phyloP scores from a whole-genome alignment of 768 basidiomycete genomes.

The Cystofilobasidium bisporidii region DNA sequence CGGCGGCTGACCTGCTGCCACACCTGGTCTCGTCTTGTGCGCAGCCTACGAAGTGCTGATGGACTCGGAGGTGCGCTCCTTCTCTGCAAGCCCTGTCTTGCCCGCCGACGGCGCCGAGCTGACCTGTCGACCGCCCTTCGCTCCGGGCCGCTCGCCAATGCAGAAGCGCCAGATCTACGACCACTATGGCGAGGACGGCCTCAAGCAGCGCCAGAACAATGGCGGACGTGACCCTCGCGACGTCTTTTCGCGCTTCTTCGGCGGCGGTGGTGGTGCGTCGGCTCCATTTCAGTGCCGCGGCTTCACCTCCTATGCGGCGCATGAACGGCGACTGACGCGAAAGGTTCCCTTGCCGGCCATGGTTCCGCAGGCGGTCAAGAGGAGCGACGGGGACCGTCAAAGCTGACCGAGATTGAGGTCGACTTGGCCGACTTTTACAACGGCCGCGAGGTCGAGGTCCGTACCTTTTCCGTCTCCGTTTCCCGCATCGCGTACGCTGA shows the following conservation, averaged over 20 bases:
- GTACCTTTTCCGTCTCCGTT: conserved; percentile 30
- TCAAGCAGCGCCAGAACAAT: conserved; percentile 67
- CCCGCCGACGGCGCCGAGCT: conserved; percentile 1
- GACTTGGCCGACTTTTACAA: conserved; percentile 77
- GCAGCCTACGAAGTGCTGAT: conserved; percentile 89
- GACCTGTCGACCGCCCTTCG: not conserved
- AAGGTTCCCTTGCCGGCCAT: no score
- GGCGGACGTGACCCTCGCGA: conserved; percentile 87
- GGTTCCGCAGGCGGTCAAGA: conserved; percentile 52
- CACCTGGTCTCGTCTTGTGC: conserved; percentile 7
- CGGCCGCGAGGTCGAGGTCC: conserved; percentile 72
- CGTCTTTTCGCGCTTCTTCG: conserved; percentile 87
- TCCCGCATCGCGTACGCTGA: not conserved
- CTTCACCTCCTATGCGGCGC: no score
- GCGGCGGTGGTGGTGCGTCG: conserved; percentile 45
- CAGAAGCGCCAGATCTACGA: conserved; percentile 93
- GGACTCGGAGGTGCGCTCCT: conserved; percentile 64
- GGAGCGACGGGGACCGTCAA: conserved; percentile 63
- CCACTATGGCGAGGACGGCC: conserved; percentile 80
- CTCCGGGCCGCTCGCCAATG: not conserved
- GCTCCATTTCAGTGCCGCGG: conserved; percentile 21
- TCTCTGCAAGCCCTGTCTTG: no score
- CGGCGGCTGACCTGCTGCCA: conserved; percentile 36
- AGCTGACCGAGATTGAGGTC: conserved; percentile 73
- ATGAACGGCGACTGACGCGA: no score